These are phyloP conservation scores for Yamadazyma friedrichii DNA, from an alignment of 1,139 yeast species.

Conservation along the genomic window DNA sequence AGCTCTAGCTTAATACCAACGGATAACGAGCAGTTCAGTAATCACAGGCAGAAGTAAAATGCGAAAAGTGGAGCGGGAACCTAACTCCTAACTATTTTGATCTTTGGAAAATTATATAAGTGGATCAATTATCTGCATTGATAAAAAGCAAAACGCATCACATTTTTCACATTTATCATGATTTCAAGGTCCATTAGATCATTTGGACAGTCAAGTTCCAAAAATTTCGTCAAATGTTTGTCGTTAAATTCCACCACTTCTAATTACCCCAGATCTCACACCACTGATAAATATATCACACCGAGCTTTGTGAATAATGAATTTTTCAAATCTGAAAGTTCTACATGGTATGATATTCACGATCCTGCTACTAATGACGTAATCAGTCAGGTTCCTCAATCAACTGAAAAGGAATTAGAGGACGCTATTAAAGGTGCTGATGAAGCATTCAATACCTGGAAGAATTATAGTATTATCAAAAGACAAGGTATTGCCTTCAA, in stretches of 20 bases:
- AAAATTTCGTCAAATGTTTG: slow-evolving; percentile 5
- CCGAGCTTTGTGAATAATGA: slow-evolving; percentile 60
- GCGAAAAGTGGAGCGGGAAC: slow-evolving; percentile 11
- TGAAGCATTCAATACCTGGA: slow-evolving; percentile 60
- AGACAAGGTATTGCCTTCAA: slow-evolving; percentile 78
- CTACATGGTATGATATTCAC: slow-evolving; percentile 67
- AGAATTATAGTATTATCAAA: slow-evolving; percentile 57
- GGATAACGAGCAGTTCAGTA: too few species aligned
- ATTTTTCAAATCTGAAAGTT: slow-evolving; percentile 53
- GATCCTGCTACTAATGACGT: slow-evolving; percentile 76
- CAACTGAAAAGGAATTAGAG: slow-evolving; percentile 64
- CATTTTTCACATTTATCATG: background rate
- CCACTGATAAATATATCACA: slow-evolving; percentile 48
- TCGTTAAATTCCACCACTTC: slow-evolving; percentile 27
- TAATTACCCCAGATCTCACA: slow-evolving; percentile 49
- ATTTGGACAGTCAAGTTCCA: background rate
- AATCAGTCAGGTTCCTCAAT: slow-evolving; percentile 70
- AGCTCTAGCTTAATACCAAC: too few species aligned
- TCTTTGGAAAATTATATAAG: background rate
- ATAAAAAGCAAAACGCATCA: too few species aligned
- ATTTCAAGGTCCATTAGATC: slow-evolving; percentile 4
- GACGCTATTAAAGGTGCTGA: slow-evolving; percentile 68
- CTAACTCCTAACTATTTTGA: slow-evolving; percentile 5
- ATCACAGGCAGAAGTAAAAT: slow-evolving; percentile 2
- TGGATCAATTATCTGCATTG: too few species aligned